These are phyloP conservation scores for Carex parvula DNA, from an alignment of 176 grass and related monocot genomes.

Conservation along the genomic window DNA sequence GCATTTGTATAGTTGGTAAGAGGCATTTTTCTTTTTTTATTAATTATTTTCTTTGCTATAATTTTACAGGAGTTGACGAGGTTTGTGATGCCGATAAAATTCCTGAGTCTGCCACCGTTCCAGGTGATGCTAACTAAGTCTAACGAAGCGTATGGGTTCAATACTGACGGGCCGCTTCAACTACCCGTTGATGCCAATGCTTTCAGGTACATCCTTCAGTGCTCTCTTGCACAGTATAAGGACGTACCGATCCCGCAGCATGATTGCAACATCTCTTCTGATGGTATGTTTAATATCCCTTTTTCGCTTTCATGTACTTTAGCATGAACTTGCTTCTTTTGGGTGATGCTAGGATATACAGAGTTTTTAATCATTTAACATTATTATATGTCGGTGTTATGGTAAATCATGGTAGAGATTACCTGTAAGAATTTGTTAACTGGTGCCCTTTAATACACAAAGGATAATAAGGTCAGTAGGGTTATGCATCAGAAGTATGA, in stretches of 20 bases:
- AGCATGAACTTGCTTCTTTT: neutral
- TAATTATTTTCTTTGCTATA: neutral
- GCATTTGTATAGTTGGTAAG: neutral
- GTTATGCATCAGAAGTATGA: neutral
- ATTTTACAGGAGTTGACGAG: conserved; percentile 40
- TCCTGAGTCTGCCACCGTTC: conserved; percentile 68
- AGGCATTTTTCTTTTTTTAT: neutral
- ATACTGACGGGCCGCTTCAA: conserved; percentile 52
- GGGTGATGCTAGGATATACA: neutral
- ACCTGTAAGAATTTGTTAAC: neutral
- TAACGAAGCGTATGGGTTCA: conserved; percentile 71
- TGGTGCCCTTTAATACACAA: neutral
- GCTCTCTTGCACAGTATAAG: conserved; percentile 30
- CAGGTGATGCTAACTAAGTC: conserved; percentile 83
- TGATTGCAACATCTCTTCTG: conserved; percentile 35
- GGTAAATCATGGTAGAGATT: neutral
- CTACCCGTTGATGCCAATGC: conserved; percentile 74
- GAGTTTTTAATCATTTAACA: neutral
- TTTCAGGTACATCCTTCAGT: conserved; percentile 95
- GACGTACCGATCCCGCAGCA: conserved; percentile 34
- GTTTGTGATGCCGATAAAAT: conserved; percentile 80
- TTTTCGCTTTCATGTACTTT: neutral
- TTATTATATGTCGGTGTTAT: neutral
- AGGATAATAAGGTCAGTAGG: neutral
- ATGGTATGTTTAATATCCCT: conserved; percentile 13